phyloP scores from a whole-genome alignment of 1,139 yeast species.

The Candida glucosophila region DNA sequence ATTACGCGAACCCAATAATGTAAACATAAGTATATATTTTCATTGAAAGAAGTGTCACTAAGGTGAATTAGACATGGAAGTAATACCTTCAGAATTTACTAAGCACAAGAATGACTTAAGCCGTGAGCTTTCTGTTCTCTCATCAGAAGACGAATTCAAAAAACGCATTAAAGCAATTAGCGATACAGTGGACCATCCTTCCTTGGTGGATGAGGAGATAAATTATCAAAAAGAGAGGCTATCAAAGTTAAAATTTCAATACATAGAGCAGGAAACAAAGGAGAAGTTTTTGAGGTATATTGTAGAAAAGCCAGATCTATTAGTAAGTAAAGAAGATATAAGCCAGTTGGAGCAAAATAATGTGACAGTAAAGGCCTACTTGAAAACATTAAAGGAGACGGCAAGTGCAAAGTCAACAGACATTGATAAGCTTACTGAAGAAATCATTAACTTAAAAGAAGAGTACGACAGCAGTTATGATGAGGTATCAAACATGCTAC shows the following conservation, averaged over 20 bases:
- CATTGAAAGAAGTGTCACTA: too few relatives aligned
- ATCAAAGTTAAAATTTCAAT: slow-evolving; percentile 48
- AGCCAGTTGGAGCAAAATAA: slow-evolving; percentile 11
- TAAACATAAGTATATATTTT: too few relatives aligned
- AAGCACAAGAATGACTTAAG: too few relatives aligned
- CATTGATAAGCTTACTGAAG: slow-evolving; percentile 13
- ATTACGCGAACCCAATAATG: too few relatives aligned
- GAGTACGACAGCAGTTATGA: slow-evolving; percentile 8
- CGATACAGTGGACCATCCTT: slow-evolving; percentile 13
- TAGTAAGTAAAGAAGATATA: slow-evolving; percentile 13
- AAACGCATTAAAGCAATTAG: slow-evolving; percentile 5
- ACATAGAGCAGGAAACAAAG: slow-evolving; percentile 60
- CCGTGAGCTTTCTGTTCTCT: too few relatives aligned
- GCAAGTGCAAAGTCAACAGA: slow-evolving; percentile 11
- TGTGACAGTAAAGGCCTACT: slow-evolving; percentile 10
- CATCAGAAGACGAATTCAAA: slow-evolving; percentile 9
- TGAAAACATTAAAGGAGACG: slow-evolving; percentile 11
- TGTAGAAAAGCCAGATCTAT: slow-evolving; percentile 7
- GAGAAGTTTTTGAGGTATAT: slow-evolving; percentile 44
- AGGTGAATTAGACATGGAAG: too few relatives aligned
- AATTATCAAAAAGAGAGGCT: slow-evolving; percentile 30
- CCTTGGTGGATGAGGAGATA: slow-evolving; percentile 21
- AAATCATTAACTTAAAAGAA: slow-evolving; percentile 11
- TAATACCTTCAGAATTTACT: too few relatives aligned
- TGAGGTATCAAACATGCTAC: slow-evolving; percentile 8